Evolutionary conservation across 2,329 filamentous ascomycete species (phyloP).

Genomic region (Geosmithia flava): DNA sequence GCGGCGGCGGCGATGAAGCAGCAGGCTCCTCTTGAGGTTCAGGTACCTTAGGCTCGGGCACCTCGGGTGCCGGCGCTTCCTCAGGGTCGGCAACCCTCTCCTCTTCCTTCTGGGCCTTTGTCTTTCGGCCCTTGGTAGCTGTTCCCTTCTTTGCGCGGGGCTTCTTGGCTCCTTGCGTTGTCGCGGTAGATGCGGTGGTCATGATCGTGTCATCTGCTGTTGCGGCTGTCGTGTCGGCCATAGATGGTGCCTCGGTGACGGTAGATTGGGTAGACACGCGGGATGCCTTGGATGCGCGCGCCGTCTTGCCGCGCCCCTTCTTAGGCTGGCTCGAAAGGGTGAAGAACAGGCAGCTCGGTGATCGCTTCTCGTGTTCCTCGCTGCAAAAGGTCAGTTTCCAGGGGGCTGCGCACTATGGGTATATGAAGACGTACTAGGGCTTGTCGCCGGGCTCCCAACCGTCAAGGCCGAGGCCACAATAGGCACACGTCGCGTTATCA

Average conservation of each 20-base stretch:
- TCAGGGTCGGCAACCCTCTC: slow-evolving; percentile 12
- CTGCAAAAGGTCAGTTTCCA: slow-evolving; percentile 25
- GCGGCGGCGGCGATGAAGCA: slow-evolving; percentile 6
- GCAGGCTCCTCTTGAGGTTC: not conserved
- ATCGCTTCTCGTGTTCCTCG: slow-evolving; percentile 75
- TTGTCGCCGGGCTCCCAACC: slow-evolving; percentile 92
- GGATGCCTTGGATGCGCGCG: slow-evolving; percentile 55
- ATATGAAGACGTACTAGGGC: slow-evolving; percentile 51
- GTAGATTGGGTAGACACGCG: slow-evolving; percentile 48
- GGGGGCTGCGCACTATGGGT: not conserved
- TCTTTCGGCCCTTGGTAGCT: slow-evolving; percentile 23
- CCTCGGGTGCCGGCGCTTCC: slow-evolving; percentile 5
- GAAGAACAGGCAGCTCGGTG: slow-evolving; percentile 76
- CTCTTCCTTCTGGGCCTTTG: slow-evolving; percentile 36
- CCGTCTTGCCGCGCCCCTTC: slow-evolving; percentile 42
- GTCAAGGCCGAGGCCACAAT: slow-evolving; percentile 81
- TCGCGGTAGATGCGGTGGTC: slow-evolving; percentile 47
- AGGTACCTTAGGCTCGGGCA: slow-evolving; percentile 3
- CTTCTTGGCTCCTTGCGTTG: slow-evolving; percentile 42
- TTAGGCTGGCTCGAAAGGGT: slow-evolving; percentile 50
- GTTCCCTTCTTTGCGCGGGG: slow-evolving; percentile 42
- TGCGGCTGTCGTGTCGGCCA: slow-evolving; percentile 26
- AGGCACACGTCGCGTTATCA: slow-evolving; percentile 83
- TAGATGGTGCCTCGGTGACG: slow-evolving; percentile 34
- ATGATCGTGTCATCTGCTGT: slow-evolving; percentile 42